Evolutionary conservation across 2,329 filamentous ascomycete genomes (phyloP), one percentile per base, ranked within the genome.

Genomic region (Clarireedia paspali): DNA sequence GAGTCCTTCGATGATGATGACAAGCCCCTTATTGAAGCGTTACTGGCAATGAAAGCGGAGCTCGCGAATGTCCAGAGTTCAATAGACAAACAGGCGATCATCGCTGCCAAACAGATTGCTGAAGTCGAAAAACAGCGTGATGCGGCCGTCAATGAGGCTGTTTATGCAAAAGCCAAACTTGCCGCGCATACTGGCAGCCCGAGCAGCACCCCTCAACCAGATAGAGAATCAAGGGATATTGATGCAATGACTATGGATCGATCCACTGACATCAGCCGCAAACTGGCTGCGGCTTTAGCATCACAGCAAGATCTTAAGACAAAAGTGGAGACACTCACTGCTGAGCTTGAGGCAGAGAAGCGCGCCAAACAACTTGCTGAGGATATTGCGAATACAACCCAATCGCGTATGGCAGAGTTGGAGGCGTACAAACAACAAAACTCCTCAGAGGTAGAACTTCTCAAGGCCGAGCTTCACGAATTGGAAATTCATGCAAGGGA

Each of bases 91-190:
- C 94, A 97, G 73, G 88, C 91, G 12, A 78, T 89, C 6, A 75
- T 89, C 55, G 91, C 94, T 7, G 90, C 91, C 0, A 91, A 87
- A 70, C 84, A 92, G 59, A 91, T 99, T 59, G 91, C 92, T 1
- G 91, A 96, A 69, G 87, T 95, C 1, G 94, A 99, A 70, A 91
- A 89, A 68, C 94, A 99, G 74, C 82, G 95, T 50, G 94, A 99
- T 71, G 85, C 87, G 42, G 94, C 94, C n/a, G 85, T 99, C 53
- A 88, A 87, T 64, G 95, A 99, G 73, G 94, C 94, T 1, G 88
- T 94, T 0, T 97, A 97, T 71, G 89, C 91, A 36, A 96, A 95
- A 68, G 91, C 95, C 2, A 96, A 90, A 68, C 76, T 96, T 51
- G 91, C 91, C 30, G 91, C 91, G 6, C 87, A 91, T 60, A 84